Evolutionary conservation across 2,329 filamentous ascomycete genomes (phyloP).

Genomic region (Westerdykella aurantiaca): DNA sequence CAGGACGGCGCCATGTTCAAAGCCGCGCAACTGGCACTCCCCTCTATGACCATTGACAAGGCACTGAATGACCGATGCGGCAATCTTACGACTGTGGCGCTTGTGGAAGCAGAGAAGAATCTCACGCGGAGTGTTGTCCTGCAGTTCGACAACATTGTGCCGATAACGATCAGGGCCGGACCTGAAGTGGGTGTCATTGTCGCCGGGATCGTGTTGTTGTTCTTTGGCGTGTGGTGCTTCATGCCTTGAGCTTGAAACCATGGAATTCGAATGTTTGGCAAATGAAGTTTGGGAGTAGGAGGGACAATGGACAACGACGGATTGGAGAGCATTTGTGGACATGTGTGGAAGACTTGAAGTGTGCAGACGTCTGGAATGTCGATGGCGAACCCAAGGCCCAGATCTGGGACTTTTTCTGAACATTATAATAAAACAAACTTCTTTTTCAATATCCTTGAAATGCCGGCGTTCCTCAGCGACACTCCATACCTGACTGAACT

Average conservation of each 20-base stretch:
- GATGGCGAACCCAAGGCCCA: too few species aligned
- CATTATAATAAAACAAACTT: too few species aligned
- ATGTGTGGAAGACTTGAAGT: too few species aligned
- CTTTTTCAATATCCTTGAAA: too few species aligned
- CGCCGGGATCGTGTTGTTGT: background rate
- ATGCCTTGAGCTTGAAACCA: background rate
- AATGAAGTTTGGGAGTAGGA: background rate
- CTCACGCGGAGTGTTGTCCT: conserved; percentile 42
- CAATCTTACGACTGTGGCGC: conserved; percentile 43
- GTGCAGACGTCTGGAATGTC: too few species aligned
- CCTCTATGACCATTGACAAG: conserved; percentile 37
- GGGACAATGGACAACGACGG: background rate
- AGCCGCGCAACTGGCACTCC: conserved; percentile 35
- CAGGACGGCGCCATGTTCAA: conserved; percentile 39
- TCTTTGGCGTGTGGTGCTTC: conserved; percentile 1
- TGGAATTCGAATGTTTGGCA: background rate
- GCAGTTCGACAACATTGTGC: conserved; percentile 14
- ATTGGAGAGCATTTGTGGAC: background rate
- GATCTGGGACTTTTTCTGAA: too few species aligned
- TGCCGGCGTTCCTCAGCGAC: too few species aligned
- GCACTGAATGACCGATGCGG: conserved; percentile 43
- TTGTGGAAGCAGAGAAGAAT: conserved; percentile 42
- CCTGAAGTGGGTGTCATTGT: conserved; percentile 1
- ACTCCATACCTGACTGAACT: too few species aligned
- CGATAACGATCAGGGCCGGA: conserved; percentile 3